These are phyloP conservation scores for Apophysomyces elegans DNA, from an alignment of 371 early-diverging fungal genomes.

Conservation along the genomic window DNA sequence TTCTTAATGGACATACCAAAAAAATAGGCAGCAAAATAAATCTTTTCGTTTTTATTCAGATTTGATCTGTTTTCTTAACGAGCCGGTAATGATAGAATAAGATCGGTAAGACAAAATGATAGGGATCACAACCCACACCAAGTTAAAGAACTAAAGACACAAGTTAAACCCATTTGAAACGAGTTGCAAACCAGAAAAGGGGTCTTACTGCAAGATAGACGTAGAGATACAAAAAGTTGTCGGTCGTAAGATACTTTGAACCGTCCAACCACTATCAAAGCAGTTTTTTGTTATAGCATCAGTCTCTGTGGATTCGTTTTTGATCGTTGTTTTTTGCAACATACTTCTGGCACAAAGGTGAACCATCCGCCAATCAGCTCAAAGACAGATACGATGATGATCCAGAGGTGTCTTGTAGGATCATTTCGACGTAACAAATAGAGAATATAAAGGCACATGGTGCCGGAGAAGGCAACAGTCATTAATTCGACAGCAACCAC, in stretches of 20 bases:
- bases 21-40: slow-evolving; percentile 7
- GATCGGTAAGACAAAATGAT: slow-evolving; percentile 23
- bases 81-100: slow-evolving; percentile 1
- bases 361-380: slow-evolving; percentile 45
- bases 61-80: neutral
- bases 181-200: neutral
- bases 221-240: slow-evolving; percentile 30
- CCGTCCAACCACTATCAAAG: slow-evolving; percentile 30
- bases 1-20: neutral
- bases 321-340: neutral
- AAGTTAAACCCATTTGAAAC: neutral
- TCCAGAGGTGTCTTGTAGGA: slow-evolving; percentile 32
- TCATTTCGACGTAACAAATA: slow-evolving; percentile 22
- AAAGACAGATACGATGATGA: slow-evolving; percentile 30
- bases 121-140: slow-evolving; percentile 40
- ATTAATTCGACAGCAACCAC: slow-evolving; percentile 37
- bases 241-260: slow-evolving; percentile 26
- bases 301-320: too few species aligned
- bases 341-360: slow-evolving; percentile 40
- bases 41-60: slow-evolving; percentile 11
- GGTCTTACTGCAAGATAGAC: slow-evolving; percentile 32
- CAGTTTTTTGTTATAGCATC: neutral
- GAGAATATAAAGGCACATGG: slow-evolving; percentile 26
- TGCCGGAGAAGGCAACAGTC: slow-evolving; percentile 28
- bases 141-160: slow-evolving; percentile 34